Conservation (phyloP, 805 yeast genomes). For the Sugiyamaella valdiviana region DNA sequence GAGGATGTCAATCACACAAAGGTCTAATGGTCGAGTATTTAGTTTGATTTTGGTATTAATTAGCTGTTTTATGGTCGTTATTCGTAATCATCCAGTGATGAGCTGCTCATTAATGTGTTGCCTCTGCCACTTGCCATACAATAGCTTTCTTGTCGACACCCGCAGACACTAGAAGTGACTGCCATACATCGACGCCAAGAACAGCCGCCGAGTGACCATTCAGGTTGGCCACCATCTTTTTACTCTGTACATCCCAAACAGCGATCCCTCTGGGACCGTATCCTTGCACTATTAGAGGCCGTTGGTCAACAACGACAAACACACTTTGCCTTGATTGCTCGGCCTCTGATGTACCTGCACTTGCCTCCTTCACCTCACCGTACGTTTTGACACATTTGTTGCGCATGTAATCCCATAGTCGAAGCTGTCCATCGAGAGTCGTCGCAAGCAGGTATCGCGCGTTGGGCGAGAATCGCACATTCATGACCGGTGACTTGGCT, state of each 20-base stretch:
- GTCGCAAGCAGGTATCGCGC: constrained; percentile 72
- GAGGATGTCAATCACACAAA: neutral
- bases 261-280: constrained; percentile 49
- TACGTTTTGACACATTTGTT: constrained; percentile 76
- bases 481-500: constrained; percentile 68
- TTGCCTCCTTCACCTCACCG: constrained; percentile 3
- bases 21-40: neutral
- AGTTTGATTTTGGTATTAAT: neutral
- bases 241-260: constrained; percentile 65
- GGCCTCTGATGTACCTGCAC: constrained; percentile 30
- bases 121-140: constrained; percentile 7
- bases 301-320: constrained; percentile 38
- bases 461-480: constrained; percentile 70
- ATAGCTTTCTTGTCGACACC: constrained; percentile 16
- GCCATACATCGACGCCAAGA: constrained; percentile 18
- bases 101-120: neutral
- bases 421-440: constrained; percentile 69
- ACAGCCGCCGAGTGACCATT: constrained; percentile 23
- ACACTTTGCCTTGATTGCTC: constrained; percentile 48
- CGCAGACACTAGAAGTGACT: constrained; percentile 20
- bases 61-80: neutral
- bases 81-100: neutral
- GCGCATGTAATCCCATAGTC: constrained; percentile 82
- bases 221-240: constrained; percentile 38
- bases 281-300: constrained; percentile 43